Evolutionary conservation across 345 rosid species (phyloP).

Genomic region (Balakata baccata): DNA sequence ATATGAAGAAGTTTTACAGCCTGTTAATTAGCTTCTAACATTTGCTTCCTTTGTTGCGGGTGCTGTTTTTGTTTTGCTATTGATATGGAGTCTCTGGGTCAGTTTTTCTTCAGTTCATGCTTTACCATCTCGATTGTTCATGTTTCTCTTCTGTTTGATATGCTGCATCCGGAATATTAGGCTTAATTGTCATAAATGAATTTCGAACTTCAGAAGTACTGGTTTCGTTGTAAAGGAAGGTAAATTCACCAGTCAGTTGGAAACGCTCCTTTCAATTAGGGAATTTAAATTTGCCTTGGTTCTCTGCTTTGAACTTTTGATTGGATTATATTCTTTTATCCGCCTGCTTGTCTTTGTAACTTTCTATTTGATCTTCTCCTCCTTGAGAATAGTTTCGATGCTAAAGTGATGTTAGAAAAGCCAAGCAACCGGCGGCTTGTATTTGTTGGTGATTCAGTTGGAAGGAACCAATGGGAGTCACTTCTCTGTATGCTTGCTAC

Average conservation of each 20-base stretch:
- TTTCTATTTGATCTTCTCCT: slow-evolving; percentile 14
- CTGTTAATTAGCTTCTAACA: neutral
- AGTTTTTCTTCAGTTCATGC: neutral
- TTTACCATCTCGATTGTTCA: neutral
- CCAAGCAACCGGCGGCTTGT: slow-evolving; percentile 58
- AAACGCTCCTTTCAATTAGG: neutral
- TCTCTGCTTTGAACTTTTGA: neutral
- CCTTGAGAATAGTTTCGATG: slow-evolving; percentile 59
- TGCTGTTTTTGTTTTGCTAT: neutral
- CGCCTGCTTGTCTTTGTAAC: neutral
- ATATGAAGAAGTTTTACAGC: neutral
- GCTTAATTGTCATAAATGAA: neutral
- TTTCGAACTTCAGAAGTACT: neutral
- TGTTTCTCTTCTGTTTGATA: neutral
- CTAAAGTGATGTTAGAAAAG: slow-evolving; percentile 60
- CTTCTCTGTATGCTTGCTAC: slow-evolving; percentile 81
- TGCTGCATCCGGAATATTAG: neutral
- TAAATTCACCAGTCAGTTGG: neutral
- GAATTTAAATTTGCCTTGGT: neutral
- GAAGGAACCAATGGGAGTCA: slow-evolving; percentile 96
- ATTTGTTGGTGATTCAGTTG: slow-evolving; percentile 92
- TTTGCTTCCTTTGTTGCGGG: neutral
- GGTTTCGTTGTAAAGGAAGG: neutral
- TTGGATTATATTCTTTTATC: neutral
- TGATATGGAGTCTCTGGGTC: neutral